A percentile compares a stretch with the other conserved stretches of the same genome.
Conservation (phyloP, 495 filamentous ascomycete genomes). For the Penicillium parvum region DNA sequence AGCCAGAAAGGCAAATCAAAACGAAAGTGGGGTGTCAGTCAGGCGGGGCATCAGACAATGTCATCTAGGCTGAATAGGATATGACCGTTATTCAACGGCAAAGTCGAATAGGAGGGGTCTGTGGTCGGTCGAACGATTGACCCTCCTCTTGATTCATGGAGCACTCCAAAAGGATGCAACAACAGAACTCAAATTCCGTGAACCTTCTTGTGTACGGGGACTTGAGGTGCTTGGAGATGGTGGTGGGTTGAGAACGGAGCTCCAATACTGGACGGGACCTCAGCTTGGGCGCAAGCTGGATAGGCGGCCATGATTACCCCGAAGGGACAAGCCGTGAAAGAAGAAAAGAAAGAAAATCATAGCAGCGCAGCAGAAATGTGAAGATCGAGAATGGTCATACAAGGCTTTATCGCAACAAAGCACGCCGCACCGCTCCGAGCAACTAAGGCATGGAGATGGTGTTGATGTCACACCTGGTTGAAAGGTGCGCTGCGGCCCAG, state of each 20-base stretch:
- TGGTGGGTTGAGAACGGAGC: not conserved
- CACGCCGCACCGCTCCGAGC: slow-evolving; percentile 1
- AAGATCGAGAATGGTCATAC: not conserved
- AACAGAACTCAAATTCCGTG: not conserved
- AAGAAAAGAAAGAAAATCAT: not conserved
- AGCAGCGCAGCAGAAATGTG: too few relatives aligned
- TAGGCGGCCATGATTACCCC: slow-evolving; percentile 1
- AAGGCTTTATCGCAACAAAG: not conserved
- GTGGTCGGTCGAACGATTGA: too few relatives aligned
- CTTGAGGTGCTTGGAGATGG: not conserved
- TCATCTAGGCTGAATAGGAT: too few relatives aligned
- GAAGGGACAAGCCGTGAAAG: not conserved
- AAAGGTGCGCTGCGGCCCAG: slow-evolving; percentile 8
- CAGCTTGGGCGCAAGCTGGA: slow-evolving; percentile 8
- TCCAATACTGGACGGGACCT: not conserved
- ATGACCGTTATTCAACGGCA: too few relatives aligned
- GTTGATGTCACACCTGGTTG: slow-evolving; percentile 15
- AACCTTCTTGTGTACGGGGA: too few relatives aligned
- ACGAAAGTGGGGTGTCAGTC: too few relatives aligned
- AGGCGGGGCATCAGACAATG: too few relatives aligned
- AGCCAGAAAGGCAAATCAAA: too few relatives aligned
- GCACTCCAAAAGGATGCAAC: too few relatives aligned
- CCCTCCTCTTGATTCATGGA: too few relatives aligned
- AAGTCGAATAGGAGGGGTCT: too few relatives aligned
- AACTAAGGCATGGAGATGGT: slow-evolving; percentile 5